Conservation (phyloP, 306 rosid species). For the Cucurbita argyrosperma region DNA sequence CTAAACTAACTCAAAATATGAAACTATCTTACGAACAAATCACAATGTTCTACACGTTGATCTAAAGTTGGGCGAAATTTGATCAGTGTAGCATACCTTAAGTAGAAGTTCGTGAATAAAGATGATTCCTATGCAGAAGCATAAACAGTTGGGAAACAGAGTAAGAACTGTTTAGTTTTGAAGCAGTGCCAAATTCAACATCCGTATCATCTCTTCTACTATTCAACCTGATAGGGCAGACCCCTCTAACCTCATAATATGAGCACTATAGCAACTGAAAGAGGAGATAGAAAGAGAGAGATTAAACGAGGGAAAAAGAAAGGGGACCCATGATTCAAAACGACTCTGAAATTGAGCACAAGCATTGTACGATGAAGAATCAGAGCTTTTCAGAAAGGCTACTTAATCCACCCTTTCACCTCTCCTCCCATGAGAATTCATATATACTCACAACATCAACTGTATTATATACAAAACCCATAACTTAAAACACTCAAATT, state of each 20-base stretch:
- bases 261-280: not conserved
- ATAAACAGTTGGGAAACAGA: not conserved
- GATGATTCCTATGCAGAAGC: not conserved
- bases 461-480: not conserved
- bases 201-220: not conserved
- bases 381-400: constrained; percentile 5
- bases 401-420: not conserved
- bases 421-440: not conserved
- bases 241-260: not conserved
- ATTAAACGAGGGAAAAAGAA: not conserved
- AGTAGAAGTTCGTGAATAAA: too few relatives aligned
- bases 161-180: not conserved
- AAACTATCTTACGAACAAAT: not conserved
- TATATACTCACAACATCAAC: not conserved
- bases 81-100: too few relatives aligned
- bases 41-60: too few relatives aligned
- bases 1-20: not conserved
- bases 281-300: not conserved
- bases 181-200: not conserved
- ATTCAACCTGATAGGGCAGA: not conserved
- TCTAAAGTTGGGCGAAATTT: too few relatives aligned
- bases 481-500: not conserved
- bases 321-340: constrained; percentile 9
- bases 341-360: constrained; percentile 7
- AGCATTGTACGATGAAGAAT: constrained; percentile 1